phyloP scores from a whole-genome alignment of 768 basidiomycete species.

The Clitopilus passeckerianus region DNA sequence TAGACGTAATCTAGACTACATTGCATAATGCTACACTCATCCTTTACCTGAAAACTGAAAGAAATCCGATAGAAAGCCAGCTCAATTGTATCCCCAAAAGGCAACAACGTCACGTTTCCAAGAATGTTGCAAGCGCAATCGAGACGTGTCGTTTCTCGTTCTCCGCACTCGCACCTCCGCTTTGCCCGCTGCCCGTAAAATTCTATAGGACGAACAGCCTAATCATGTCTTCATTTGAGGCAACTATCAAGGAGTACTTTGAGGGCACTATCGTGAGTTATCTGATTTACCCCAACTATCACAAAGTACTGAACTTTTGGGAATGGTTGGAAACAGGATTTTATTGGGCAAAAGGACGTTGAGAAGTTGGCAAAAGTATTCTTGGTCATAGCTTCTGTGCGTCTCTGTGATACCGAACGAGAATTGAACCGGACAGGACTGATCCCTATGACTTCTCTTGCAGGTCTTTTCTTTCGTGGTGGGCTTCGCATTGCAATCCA shows the following conservation, averaged over 20 bases:
- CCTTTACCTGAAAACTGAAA: not conserved
- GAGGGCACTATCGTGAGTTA: not conserved
- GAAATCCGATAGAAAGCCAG: too few species aligned
- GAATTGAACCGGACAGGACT: too few species aligned
- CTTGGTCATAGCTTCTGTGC: constrained; percentile 42
- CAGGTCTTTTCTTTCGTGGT: constrained; percentile 52
- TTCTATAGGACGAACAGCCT: not conserved
- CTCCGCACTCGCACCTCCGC: not conserved
- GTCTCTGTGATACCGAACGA: constrained; percentile 21
- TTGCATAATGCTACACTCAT: too few species aligned
- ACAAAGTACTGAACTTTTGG: not conserved
- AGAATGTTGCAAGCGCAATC: not conserved
- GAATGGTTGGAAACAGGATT: constrained; percentile 41
- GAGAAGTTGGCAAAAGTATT: constrained; percentile 40
- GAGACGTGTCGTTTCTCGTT: not conserved
- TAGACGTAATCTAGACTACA: too few species aligned
- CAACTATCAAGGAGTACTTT: not conserved
- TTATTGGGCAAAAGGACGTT: constrained; percentile 53
- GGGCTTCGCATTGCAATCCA: constrained; percentile 53
- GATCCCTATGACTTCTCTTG: not conserved
- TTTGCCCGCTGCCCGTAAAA: not conserved
- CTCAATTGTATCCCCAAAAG: constrained; percentile 4
- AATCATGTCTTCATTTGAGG: constrained; percentile 2
- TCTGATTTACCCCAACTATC: not conserved
- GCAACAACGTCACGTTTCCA: constrained; percentile 10